These are phyloP conservation scores for Kuraishia piskuri DNA, from an alignment of 805 yeast species.

Conservation along the genomic window DNA sequence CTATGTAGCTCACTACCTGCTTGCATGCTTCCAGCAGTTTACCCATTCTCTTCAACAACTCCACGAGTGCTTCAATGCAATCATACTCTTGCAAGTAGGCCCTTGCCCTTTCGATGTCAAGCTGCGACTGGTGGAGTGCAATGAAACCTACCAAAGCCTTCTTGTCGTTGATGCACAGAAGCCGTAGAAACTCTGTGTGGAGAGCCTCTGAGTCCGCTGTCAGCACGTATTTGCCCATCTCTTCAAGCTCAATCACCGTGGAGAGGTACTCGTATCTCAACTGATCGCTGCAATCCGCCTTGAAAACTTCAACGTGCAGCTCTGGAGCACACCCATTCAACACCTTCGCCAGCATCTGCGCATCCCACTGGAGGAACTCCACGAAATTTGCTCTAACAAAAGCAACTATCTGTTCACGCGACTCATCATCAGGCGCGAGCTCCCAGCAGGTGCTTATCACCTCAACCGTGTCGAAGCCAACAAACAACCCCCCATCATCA, in stretches of 20 bases:
- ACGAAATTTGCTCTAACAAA: constrained; percentile 21
- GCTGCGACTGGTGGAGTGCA: neutral
- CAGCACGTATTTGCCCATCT: constrained; percentile 7
- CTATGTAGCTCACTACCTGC: neutral
- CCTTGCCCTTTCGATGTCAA: constrained; percentile 10
- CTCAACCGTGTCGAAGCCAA: constrained; percentile 18
- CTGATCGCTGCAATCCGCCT: constrained; percentile 16
- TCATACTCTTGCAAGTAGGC: constrained; percentile 14
- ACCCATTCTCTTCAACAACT: constrained; percentile 15
- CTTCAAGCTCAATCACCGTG: constrained; percentile 17
- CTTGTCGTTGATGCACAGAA: constrained; percentile 16
- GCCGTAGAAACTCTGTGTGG: constrained; percentile 16
- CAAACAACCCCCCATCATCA: constrained; percentile 20
- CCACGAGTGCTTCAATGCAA: constrained; percentile 24
- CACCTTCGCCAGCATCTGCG: constrained; percentile 25
- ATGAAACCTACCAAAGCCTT: constrained; percentile 5
- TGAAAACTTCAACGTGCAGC: constrained; percentile 29
- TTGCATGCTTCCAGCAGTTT: neutral
- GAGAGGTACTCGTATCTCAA: constrained; percentile 25
- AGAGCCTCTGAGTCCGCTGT: constrained; percentile 5
- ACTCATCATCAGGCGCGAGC: neutral
- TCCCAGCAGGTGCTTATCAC: neutral
- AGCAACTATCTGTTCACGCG: constrained; percentile 10
- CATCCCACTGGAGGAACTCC: constrained; percentile 19
- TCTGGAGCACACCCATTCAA: constrained; percentile 28